phyloP scores from a whole-genome alignment of 441 rosid species.

The Euphorbia celastroides region DNA sequence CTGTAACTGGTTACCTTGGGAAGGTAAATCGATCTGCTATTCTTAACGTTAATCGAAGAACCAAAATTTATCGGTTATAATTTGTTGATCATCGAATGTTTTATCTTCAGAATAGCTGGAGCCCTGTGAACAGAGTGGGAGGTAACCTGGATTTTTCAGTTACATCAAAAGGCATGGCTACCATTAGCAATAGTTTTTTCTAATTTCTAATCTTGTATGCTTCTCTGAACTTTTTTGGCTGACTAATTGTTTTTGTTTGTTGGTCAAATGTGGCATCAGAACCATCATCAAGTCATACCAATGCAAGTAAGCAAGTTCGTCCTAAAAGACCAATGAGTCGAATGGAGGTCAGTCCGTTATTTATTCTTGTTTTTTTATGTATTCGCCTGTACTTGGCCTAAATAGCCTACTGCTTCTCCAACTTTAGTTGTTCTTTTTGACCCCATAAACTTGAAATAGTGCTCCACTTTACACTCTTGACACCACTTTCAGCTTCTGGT shows the following conservation, averaged over 20 bases:
- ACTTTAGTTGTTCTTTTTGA: too few species aligned
- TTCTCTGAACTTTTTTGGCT: slow-evolving; percentile 8
- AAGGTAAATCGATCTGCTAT: slow-evolving; percentile 53
- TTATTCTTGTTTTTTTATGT: slow-evolving; percentile 6
- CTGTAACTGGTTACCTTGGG: slow-evolving; percentile 59
- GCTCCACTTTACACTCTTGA: too few species aligned
- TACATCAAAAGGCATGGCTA: slow-evolving; percentile 35
- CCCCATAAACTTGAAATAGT: too few species aligned
- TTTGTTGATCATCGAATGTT: slow-evolving; percentile 28
- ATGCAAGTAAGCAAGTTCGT: slow-evolving; percentile 64
- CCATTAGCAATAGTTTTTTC: not conserved
- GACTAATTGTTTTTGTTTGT: slow-evolving; percentile 14
- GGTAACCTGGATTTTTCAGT: slow-evolving; percentile 44
- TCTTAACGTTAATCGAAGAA: slow-evolving; percentile 16
- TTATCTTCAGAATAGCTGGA: slow-evolving; percentile 65
- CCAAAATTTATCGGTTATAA: slow-evolving; percentile 20
- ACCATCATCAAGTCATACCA: slow-evolving; percentile 49
- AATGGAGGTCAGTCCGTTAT: slow-evolving; percentile 57
- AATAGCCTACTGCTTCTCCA: too few species aligned
- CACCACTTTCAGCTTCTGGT: too few species aligned
- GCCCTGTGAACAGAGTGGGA: slow-evolving; percentile 39
- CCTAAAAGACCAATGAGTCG: slow-evolving; percentile 88
- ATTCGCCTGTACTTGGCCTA: too few species aligned
- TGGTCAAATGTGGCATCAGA: slow-evolving; percentile 31
- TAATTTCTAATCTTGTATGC: slow-evolving; percentile 3